Evolutionary conservation across 2,329 filamentous ascomycete genomes (phyloP), one percentile per base, ranked within the genome.

Genomic region (Talaromyces rugulosus): DNA sequence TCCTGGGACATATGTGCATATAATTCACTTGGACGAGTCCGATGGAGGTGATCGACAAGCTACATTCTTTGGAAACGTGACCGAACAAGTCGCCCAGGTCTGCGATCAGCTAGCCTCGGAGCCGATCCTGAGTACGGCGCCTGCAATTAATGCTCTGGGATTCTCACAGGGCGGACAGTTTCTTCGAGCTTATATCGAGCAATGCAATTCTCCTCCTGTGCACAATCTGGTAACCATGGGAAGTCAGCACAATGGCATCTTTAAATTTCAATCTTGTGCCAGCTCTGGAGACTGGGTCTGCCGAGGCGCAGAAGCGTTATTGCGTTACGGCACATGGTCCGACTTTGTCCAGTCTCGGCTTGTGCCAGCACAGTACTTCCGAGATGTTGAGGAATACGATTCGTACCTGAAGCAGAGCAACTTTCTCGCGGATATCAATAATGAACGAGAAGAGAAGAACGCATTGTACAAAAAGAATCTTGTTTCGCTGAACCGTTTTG

Each of bases 111-210:
- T 98, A 50, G 84, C 89, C 62, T 73, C 83, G 0, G 86, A 97
- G 72, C 89, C 89, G 0, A 90, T 96, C 74, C 85, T 97, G 16
- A 89, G 89, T 61, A 90, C 89, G 6, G 90, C 91, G 0, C 90
- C 90, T 0, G 91, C 89, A 65, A 83, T 97, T 72, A 95, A 98
- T 77, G 94, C 93, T 36, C 80, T 99, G 40, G 95, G 95, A 31
- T 97, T 99, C 81, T 95, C 90, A 14, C 95, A 99, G 77, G 95
- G 95, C 65, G 95, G 95, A 1, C 91, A 96, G 75, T 97, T 99
- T 80, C 84, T 99, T n/a, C 88, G 95, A 63, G 95, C 85, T 28
- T 93, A 96, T 74, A 82, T 96, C 66, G 88, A 99, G 82, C 85
- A 91, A 51, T 99, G 95, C 82, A 95, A 92, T 74, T 71, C 70